Conservation (phyloP, 441 rosid species). For the Erodium trifolium region DNA sequence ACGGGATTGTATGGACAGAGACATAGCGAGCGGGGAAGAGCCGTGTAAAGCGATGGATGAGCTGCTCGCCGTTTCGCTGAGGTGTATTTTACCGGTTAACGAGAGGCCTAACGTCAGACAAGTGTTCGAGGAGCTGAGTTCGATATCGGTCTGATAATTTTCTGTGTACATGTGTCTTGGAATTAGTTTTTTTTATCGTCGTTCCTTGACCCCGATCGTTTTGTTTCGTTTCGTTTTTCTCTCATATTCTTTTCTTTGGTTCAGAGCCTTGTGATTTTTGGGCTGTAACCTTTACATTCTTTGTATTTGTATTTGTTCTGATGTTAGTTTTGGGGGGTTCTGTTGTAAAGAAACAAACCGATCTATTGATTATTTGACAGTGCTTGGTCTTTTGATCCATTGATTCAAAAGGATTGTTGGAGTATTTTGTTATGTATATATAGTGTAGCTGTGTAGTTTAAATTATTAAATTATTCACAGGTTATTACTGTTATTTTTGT, state of each 20-base stretch:
- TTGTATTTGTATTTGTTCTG: neutral
- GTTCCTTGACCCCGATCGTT: constrained; percentile 41
- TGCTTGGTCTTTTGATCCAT: constrained; percentile 36
- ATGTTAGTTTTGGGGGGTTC: constrained; percentile 20
- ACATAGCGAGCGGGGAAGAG: constrained; percentile 75
- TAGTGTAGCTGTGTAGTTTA: no score
- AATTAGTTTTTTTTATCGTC: constrained; percentile 28
- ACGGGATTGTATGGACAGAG: constrained; percentile 88
- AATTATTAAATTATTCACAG: no score
- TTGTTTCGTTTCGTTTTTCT: neutral
- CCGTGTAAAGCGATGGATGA: constrained; percentile 77
- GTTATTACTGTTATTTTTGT: no score
- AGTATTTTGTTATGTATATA: neutral
- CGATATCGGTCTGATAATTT: constrained; percentile 59
- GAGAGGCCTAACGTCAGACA: constrained; percentile 92
- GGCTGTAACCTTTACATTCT: constrained; percentile 25
- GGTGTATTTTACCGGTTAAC: constrained; percentile 75
- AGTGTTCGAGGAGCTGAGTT: constrained; percentile 54
- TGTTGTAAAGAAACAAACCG: constrained; percentile 47
- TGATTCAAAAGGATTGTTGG: constrained; percentile 18
- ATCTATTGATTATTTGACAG: constrained; percentile 50
- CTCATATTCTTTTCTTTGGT: constrained; percentile 20
- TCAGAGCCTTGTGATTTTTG: constrained; percentile 43
- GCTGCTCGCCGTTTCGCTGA: constrained; percentile 61
- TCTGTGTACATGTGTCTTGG: constrained; percentile 66